Conservation (phyloP, 805 yeast species). For the Lachancea fermentati region DNA sequence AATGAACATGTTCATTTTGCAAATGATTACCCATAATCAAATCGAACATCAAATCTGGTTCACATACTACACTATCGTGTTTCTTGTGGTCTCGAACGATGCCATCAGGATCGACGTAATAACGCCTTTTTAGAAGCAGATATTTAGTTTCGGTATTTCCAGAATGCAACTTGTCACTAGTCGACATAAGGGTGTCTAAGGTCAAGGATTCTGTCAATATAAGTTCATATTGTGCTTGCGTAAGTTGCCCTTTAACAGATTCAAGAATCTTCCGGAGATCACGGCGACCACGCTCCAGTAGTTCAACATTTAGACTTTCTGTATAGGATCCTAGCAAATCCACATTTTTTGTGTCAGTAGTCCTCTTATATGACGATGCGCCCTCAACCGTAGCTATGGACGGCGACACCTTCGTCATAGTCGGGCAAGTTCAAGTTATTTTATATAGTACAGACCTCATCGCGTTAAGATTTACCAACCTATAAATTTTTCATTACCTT, state of each 20-base stretch:
- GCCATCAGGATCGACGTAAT: constrained; percentile 17
- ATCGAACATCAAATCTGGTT: constrained; percentile 27
- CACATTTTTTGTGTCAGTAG: constrained; percentile 8
- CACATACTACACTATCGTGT: constrained; percentile 23
- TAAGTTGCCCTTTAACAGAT: constrained; percentile 23
- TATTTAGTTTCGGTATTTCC: constrained; percentile 18
- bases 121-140: constrained; percentile 21
- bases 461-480: not conserved
- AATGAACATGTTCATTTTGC: constrained; percentile 25
- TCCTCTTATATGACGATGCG: not conserved
- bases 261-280: constrained; percentile 19
- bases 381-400: not conserved
- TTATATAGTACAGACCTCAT: not conserved
- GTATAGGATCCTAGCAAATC: constrained; percentile 10
- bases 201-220: constrained; percentile 19
- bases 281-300: constrained; percentile 21
- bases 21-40: constrained; percentile 28
- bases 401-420: not conserved
- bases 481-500: not conserved
- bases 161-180: constrained; percentile 17
- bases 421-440: not conserved
- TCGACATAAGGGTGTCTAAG: constrained; percentile 14
- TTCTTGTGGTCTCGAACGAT: constrained; percentile 22
- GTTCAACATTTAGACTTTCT: constrained; percentile 9
- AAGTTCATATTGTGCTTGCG: constrained; percentile 25